Evolutionary conservation across 495 filamentous ascomycete genomes (phyloP), one percentile per base, ranked within the genome.

Genomic region (Neurospora pannonica): DNA sequence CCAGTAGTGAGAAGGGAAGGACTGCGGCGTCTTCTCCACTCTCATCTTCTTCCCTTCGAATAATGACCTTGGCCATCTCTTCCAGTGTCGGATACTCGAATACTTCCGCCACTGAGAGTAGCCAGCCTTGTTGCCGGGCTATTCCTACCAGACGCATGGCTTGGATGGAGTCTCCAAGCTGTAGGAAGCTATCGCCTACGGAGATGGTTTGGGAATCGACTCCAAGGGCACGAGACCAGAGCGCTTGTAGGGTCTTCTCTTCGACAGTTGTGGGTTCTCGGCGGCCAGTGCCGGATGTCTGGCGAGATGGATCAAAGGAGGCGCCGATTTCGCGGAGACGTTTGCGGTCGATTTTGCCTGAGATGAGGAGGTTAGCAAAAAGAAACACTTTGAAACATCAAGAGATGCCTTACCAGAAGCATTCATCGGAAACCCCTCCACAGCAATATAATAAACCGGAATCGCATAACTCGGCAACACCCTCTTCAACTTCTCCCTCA

Each of bases 91-190:
- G 79, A 39, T 78, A 5, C 0, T 75, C 74, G 38, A 79, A 80
- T 2, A 88, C 79, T 28, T 79, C 78, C 0, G 86, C 86, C 6
- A 91, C 89, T 0, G 87, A 87, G 34, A 92, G 79, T 17, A 81
- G 78, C 28, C 90, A 70, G 3, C 86, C 87, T 34, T 84, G 81
- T 1, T 75, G 77, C 21, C 84, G 87, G 28, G 87, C 86, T 70
- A 85, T 85, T 9, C 88, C 85, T 15, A 89, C 90, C 69, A 93
- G 83, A 74, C 87, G 89, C 86, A 93, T 93, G 0, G 90, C 90
- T 10, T 87, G 87, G 72, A 93, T 88, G 0, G 90, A 92, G 77
- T 93, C 91, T 40, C 91, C 91, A 15, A 91, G 82, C 5, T 82
- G 84, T 73, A 93, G 83, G 78, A 93, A 93, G 75, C 85, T 88